Conservation (phyloP, 108 stramenopile genomes). For the Nitzschia sp. region DNA sequence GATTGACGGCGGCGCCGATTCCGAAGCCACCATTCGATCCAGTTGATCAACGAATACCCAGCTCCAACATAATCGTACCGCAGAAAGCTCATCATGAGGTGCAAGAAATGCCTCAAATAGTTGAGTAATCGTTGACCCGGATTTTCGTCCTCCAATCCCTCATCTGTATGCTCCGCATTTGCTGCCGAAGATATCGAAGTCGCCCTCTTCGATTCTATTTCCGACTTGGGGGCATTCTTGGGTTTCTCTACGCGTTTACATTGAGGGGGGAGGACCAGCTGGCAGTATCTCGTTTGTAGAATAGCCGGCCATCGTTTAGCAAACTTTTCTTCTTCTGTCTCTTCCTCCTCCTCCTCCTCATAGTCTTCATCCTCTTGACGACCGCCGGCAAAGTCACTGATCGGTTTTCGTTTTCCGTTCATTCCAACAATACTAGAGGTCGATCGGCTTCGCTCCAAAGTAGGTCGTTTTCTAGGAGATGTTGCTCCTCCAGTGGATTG, state of each 20-base stretch:
- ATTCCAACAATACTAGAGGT: slow-evolving; percentile 22
- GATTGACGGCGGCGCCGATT: slow-evolving; percentile 7
- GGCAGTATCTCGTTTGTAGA: slow-evolving; percentile 42
- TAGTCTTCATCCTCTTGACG: slow-evolving; percentile 16
- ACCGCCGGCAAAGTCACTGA: neutral
- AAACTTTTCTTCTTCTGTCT: slow-evolving; percentile 78
- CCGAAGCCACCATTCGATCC: slow-evolving; percentile 36
- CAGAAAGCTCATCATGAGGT: slow-evolving; percentile 36
- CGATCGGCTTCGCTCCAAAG: slow-evolving; percentile 29
- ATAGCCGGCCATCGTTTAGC: slow-evolving; percentile 57
- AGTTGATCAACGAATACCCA: slow-evolving; percentile 40
- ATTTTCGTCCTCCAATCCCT: slow-evolving; percentile 35
- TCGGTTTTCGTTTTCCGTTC: neutral
- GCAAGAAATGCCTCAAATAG: slow-evolving; percentile 37
- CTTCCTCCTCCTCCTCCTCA: slow-evolving; percentile 31
- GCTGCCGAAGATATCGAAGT: slow-evolving; percentile 1
- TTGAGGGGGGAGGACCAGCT: slow-evolving; percentile 66
- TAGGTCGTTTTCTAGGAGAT: slow-evolving; percentile 5
- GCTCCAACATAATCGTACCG: slow-evolving; percentile 43
- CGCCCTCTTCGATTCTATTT: slow-evolving; percentile 2
- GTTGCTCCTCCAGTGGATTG: neutral
- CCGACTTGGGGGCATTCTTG: neutral
- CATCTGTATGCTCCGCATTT: neutral
- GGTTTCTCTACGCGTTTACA: slow-evolving; percentile 65
- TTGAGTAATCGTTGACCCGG: slow-evolving; percentile 35